These are phyloP conservation scores for Pseudozyma sp. DNA, from an alignment of 1,284 basidiomycete species.

Conservation along the genomic window DNA sequence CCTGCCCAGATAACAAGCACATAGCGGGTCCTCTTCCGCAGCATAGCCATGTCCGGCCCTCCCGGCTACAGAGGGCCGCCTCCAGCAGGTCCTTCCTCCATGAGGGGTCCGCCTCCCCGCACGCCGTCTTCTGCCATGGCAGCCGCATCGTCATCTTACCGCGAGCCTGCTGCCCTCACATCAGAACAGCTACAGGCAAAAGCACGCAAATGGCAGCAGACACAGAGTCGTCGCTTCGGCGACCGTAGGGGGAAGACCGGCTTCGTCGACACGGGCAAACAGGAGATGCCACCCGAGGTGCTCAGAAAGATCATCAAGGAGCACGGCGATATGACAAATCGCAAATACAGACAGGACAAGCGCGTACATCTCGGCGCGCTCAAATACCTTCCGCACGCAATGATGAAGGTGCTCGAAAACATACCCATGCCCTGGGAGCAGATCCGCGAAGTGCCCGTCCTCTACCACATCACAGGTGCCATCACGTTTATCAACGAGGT, in stretches of 20 bases:
- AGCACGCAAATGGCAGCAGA: constrained; percentile 91
- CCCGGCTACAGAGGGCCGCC: constrained; percentile 53
- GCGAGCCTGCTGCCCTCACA: constrained; percentile 72
- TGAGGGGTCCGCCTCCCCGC: constrained; percentile 49
- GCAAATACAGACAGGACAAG: constrained; percentile 93
- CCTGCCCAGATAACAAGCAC: neutral
- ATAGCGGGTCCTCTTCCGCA: constrained; percentile 8
- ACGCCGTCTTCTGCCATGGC: constrained; percentile 30
- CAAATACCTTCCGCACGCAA: constrained; percentile 98
- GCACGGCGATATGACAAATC: constrained; percentile 69
- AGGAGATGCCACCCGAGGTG: constrained; percentile 80
- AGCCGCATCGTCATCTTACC: constrained; percentile 28
- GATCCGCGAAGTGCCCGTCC: constrained; percentile 70
- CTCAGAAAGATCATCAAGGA: constrained; percentile 69
- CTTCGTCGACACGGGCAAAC: constrained; percentile 91
- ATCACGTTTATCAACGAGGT: constrained; percentile 99
- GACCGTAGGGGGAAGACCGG: constrained; percentile 84
- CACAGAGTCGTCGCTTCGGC: constrained; percentile 89
- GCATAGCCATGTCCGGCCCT: constrained; percentile 49
- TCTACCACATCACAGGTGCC: constrained; percentile 86
- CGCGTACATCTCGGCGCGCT: constrained; percentile 97
- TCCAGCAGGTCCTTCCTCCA: constrained; percentile 45
- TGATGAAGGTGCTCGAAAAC: constrained; percentile 98
- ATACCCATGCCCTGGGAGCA: constrained; percentile 97
- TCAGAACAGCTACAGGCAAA: constrained; percentile 83